Evolutionary conservation across 2,329 filamentous ascomycete genomes (phyloP).

Genomic region (Neocatenulostroma microsporum): DNA sequence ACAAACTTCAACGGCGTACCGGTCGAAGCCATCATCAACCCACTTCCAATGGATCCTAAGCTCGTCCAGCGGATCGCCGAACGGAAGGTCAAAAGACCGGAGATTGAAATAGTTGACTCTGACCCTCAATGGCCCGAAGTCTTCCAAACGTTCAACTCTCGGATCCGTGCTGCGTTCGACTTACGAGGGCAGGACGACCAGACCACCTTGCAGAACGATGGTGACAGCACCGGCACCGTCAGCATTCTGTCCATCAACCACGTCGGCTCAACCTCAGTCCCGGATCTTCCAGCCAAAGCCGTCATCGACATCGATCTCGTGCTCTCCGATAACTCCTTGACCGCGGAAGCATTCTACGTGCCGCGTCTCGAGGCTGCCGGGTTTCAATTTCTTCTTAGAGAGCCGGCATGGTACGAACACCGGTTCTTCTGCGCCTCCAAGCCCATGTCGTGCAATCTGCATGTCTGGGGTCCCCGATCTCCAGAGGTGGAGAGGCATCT

Average conservation of each 20-base stretch:
- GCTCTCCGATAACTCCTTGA: conserved; percentile 29
- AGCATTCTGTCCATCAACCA: conserved; percentile 36
- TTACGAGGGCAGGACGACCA: conserved; percentile 1
- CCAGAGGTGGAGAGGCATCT: conserved; percentile 38
- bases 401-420: conserved; percentile 44
- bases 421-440: conserved; percentile 39
- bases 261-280: conserved; percentile 46
- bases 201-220: background rate
- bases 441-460: conserved; percentile 38
- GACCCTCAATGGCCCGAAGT: conserved; percentile 32
- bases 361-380: conserved; percentile 37
- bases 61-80: conserved; percentile 16
- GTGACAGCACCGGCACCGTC: conserved; percentile 3
- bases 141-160: conserved; percentile 27
- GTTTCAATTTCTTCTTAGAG: conserved; percentile 41
- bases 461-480: conserved; percentile 41
- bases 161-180: conserved; percentile 33
- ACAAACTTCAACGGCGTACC: conserved; percentile 10
- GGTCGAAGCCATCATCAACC: conserved; percentile 14
- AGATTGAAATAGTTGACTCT: conserved; percentile 29
- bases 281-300: conserved; percentile 43
- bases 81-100: conserved; percentile 10
- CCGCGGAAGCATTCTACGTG: conserved; percentile 39
- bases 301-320: conserved; percentile 48
- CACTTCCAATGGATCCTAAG: conserved; percentile 5